Base-by-base conservation (phyloP, 805 yeast genomes). In the Lipomyces starkeyi region DNA sequence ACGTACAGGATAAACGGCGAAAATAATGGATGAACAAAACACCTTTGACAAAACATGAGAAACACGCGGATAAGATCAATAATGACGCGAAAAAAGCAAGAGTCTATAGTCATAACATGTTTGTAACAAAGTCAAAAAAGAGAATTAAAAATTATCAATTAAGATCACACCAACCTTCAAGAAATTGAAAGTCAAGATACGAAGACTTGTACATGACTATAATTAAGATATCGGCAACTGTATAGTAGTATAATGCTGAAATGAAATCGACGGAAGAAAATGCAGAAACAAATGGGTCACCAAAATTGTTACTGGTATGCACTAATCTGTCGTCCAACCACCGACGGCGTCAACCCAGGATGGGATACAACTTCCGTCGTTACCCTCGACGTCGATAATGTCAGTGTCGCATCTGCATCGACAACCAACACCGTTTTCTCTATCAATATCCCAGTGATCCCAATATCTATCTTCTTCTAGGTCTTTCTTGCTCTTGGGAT, bases 371-470 rank as follows among this genome's bases (percentile, higher is more conserved):
- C 74, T 70, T 34, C 80, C 80, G 9, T 72, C 76, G 57, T 76
- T 76, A 35, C 74, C 74, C 68, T 78, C 81, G 54, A 77, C 75
- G 27, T 77, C 79, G 3, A 63, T 71, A 22, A 76, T 71, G 56
- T 78, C 79, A 2, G 77, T 76, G 4, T 91, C 97, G 79, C 98
- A 93, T 70, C 84, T 83, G 78, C 98, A 93, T 54, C 97, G 81
- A 77, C 98, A 93, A 0, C 98, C 97, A 7, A 87, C 87, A 0
- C 97, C 88, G 59, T 78, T 78, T 7, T 76, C 78, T 22, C 73
- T 76, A 0, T 77, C 78, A 11, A 72, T 73, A 75, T 81, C 86
- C 64, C 77, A 78, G 65, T 75, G 69, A 63, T 67, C 71, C 83
- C 85, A 81, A 66, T 78, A 78, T 25, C 75, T 75, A 73, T 80